Evolutionary conservation across 2,329 filamentous ascomycete species (phyloP), one percentile per base, ranked within the genome.

Genomic region (Xylariaceae sp.): DNA sequence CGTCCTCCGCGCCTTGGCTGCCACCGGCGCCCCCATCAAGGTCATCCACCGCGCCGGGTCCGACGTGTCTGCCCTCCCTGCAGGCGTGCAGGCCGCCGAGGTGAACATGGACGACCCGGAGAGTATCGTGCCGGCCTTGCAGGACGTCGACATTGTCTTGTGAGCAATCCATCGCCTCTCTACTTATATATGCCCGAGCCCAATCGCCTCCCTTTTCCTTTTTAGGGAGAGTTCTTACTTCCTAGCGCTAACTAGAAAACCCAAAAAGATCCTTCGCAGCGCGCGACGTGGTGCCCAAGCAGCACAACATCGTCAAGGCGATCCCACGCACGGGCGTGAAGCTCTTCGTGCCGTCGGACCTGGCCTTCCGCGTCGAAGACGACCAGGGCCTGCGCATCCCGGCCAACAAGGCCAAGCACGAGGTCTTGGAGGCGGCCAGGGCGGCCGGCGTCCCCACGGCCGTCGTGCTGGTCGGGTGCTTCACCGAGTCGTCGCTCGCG

Each of bases 321-420:
- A 56, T 59, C 11, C 53, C 56, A 0, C 46, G 14, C 1, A 53
- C 54, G 2, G 46, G 48, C 3, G 55, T 59, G 5, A 52, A 55
- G 32, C 31, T 59, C 1, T 59, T 59, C 31, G 51, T 58, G 17
- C 55, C 53, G 2, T 60, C 54, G 1, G 49, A 59, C 11, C 41
- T 59, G 14, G 53, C 44, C 7, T 38, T 50, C 15, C 50, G 46
- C 6, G 47, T 41, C 11, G 51, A n/a, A n/a, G n/a, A 54, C 12
- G 48, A 55, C 33, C 43, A 54, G 30, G 55, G 50, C 1, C 28
- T 55, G 3, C 46, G 34, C 3, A 42, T 56, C 17, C 43, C 46
- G 8, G 50, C 50, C 4, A 53, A 52, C 32, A 51, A 49, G 32
- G 34, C 39, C 3, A 59, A 59, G 32, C 15, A 43, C 3, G 53